Evolutionary conservation across 345 rosid genomes (phyloP).

Genomic region (Dipteronia dyeriana): DNA sequence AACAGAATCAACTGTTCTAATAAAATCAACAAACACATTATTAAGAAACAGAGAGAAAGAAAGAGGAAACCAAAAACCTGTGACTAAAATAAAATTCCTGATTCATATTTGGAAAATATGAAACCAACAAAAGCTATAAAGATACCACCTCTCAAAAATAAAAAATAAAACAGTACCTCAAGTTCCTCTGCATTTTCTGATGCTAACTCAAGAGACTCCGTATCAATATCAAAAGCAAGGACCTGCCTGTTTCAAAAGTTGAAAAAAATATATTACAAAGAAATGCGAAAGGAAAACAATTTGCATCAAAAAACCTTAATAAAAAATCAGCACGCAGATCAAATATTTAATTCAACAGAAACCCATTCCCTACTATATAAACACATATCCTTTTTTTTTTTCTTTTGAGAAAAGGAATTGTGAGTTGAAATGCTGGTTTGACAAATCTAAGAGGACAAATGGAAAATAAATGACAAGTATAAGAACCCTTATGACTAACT

Average conservation of each 20-base stretch:
- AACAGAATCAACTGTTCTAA: neutral
- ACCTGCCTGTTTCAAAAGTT: slow-evolving; percentile 52
- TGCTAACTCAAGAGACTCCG: slow-evolving; percentile 76
- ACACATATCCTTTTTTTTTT: neutral
- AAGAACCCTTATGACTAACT: neutral
- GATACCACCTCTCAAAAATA: neutral
- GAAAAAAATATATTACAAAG: neutral
- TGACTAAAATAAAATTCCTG: neutral
- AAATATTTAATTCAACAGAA: neutral
- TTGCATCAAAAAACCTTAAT: neutral
- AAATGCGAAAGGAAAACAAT: neutral
- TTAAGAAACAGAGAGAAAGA: neutral
- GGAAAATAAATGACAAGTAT: neutral
- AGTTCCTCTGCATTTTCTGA: slow-evolving; percentile 75
- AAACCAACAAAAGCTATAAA: neutral
- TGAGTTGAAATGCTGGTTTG: neutral
- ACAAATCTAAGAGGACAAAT: slow-evolving; percentile 1
- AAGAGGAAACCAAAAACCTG: neutral
- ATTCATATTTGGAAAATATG: neutral
- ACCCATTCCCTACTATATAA: neutral
- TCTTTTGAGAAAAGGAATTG: neutral
- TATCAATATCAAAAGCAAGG: slow-evolving; percentile 75
- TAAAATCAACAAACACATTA: neutral
- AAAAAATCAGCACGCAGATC: neutral
- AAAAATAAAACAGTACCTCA: slow-evolving; percentile 49